Evolutionary conservation across 148 eudicot genomes (phyloP), one percentile per base, ranked within the genome.

Genomic region (Fallopia convolvulus): DNA sequence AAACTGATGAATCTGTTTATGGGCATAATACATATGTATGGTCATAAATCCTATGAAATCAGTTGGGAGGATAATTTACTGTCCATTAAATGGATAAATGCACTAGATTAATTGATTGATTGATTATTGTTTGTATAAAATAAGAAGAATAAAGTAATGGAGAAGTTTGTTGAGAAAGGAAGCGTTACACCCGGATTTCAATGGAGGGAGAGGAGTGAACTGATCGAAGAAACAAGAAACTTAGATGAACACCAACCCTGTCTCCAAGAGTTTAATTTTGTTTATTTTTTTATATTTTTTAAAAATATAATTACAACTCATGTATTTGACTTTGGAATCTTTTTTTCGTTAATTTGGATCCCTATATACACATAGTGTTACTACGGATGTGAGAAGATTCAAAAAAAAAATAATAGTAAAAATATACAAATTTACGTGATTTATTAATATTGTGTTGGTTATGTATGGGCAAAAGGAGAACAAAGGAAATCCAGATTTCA

Each of bases 251-350:
- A 33, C 6, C 17, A 14, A 63, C 70, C 39, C 33, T 60, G 66
- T 26, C 66, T 21, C 36, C 66, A 60, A 63, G 17, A 9, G 6
- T 63, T 63, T 55, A 55, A 52, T 23, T 58, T n/a, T n/a, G n/a
- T n/a, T n/a, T 30, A 6, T 30, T 26, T 63, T 63, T 0, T 17
- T 3, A 4, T 52, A 14, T 17, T 52, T 50, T 6, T 14, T 26
- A 1, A 17, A 52, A 52, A 52, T 26, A 23, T 61, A 63, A 20
- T 58, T 63, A 63, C 70, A 63, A 63, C 70, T 63, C 70, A 63
- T 30, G 36, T 15, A 8, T 63, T 63, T 63, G 70, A 63, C 70
- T 63, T 63, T 63, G 70, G 70, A 63, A 63, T 63, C 70, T 63
- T 63, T 63, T 63, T 39, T 61, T 61, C 2, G 3, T 53, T 53